A percentile compares a stretch with the other conserved stretches of the same genome.
Conservation (phyloP, 345 rosid species). For the Euclidium syriacum region DNA sequence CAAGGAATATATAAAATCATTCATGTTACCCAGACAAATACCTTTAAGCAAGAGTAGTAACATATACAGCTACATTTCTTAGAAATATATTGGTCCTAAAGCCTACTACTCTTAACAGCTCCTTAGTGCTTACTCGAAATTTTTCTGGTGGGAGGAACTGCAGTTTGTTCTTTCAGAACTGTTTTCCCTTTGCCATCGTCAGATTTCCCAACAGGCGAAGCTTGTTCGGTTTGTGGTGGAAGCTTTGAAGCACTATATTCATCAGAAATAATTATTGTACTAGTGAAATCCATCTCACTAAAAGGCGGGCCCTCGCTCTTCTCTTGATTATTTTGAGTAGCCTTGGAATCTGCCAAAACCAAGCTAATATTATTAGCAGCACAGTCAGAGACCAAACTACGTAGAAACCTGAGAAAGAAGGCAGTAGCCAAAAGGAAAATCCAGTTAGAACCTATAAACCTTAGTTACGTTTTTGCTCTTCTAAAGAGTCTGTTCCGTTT, state of each 20-base stretch:
- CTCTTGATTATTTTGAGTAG: constrained; percentile 26
- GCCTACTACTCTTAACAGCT: constrained; percentile 11
- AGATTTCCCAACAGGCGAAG: constrained; percentile 19
- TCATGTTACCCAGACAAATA: background rate
- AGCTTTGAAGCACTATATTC: constrained; percentile 53
- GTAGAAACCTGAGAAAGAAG: background rate
- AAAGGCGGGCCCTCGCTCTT: constrained; percentile 28
- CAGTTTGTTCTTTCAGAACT: constrained; percentile 6
- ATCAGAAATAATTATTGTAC: constrained; percentile 52
- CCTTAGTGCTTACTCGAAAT: constrained; percentile 24
- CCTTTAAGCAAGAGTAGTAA: constrained; percentile 11
- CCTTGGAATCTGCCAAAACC: constrained; percentile 43
- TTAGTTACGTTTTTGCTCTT: no score
- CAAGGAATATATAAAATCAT: background rate
- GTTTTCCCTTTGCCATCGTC: constrained; percentile 30
- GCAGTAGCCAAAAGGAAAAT: background rate
- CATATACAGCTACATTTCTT: constrained; percentile 1
- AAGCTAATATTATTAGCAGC: background rate
- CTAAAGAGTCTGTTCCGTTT: no score
- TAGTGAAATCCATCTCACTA: constrained; percentile 53
- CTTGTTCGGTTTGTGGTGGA: constrained; percentile 30
- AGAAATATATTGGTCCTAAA: background rate
- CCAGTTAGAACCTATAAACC: background rate
- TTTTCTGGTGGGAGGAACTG: constrained; percentile 3
- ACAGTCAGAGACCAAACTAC: background rate